Evolutionary conservation across 768 basidiomycete genomes (phyloP), one percentile per base, ranked within the genome.

Genomic region (Cystoderma amianthinum): DNA sequence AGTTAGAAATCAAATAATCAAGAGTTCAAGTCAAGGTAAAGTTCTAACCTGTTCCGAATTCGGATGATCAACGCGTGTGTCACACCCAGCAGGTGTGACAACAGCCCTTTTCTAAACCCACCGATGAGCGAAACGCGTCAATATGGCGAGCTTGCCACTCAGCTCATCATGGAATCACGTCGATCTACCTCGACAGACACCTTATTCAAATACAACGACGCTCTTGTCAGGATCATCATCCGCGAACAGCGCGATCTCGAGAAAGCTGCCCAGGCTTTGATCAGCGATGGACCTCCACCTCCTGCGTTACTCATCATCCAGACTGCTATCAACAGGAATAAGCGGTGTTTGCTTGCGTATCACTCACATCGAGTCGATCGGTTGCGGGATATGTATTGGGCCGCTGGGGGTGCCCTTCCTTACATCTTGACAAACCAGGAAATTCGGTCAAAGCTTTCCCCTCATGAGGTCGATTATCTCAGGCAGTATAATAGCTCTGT

Each of bases 341-440:
- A 95, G 60, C 85, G 96, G n/a, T 92, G 90, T 58, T 72, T 98
- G 3, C 77, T 97, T 34, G 92, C 91, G 0, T 99, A 98, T 62
- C 91, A 97, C 61, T 66, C 77, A 18, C 90, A 93, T 64, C 77
- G 95, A 42, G 62, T 90, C 28, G 85, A 90, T 56, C 79, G 82
- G 39, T 75, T 98, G 39, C 76, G 82, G 44, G 83, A 91, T 54
- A 73, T 88, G 68, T 96, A 90, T 64, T 98, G 95, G 95, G 67
- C 78, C 10, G 76, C 81, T 5, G 89, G 89, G 13, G 94, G 91
- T 11, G 85, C 90, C 3, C 68, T 96, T 2, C 88, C 91, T 1
- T 85, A 90, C 48, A 68, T 96, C 32, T 74, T 97, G 44, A 70
- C 69, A 20, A 69, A 80, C 49, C 58, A 75, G 39, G 78, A 88